A percentile compares a stretch with the other conserved stretches of the same genome.
These are phyloP conservation scores for Jamesozyma spencerorum DNA, from an alignment of 805 yeast species.

Conservation along the genomic window DNA sequence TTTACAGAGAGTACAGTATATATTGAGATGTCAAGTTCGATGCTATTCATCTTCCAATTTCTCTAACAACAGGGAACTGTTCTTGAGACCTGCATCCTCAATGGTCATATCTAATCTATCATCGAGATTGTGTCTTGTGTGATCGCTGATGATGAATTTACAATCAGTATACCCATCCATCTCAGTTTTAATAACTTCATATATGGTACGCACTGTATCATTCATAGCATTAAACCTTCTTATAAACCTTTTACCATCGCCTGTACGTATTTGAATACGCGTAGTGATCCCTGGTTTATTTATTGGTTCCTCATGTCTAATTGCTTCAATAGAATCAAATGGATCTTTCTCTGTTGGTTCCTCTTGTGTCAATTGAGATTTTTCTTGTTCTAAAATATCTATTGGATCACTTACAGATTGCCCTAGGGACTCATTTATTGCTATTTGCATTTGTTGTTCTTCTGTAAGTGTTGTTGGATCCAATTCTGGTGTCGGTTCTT, in stretches of 20 bases:
- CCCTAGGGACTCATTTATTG: constrained; percentile 57
- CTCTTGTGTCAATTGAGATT: too few species aligned
- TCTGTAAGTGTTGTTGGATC: constrained; percentile 64
- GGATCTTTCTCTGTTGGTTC: constrained; percentile 32
- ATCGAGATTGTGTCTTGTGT: constrained; percentile 50
- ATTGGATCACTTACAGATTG: constrained; percentile 20
- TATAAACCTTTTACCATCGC: constrained; percentile 75
- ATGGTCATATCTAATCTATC: constrained; percentile 47
- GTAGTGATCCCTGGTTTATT: constrained; percentile 47
- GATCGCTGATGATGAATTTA: constrained; percentile 46
- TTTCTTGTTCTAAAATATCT: constrained; percentile 10
- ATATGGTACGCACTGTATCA: constrained; percentile 54
- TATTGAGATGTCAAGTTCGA: too few species aligned
- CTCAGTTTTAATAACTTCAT: constrained; percentile 55
- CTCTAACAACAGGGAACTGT: constrained; percentile 73
- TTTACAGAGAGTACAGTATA: too few species aligned
- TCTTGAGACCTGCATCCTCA: constrained; percentile 67
- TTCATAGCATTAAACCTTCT: constrained; percentile 47
- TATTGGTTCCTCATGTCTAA: constrained; percentile 55
- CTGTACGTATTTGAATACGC: constrained; percentile 78
- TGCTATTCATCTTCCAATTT: constrained; percentile 1
- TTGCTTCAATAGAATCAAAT: constrained; percentile 42
- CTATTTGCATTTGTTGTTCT: constrained; percentile 75
- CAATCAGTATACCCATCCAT: constrained; percentile 35
- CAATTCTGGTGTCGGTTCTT: constrained; percentile 45